Conservation (phyloP, 73 alveolate species). For the Stentor roeselii region DNA sequence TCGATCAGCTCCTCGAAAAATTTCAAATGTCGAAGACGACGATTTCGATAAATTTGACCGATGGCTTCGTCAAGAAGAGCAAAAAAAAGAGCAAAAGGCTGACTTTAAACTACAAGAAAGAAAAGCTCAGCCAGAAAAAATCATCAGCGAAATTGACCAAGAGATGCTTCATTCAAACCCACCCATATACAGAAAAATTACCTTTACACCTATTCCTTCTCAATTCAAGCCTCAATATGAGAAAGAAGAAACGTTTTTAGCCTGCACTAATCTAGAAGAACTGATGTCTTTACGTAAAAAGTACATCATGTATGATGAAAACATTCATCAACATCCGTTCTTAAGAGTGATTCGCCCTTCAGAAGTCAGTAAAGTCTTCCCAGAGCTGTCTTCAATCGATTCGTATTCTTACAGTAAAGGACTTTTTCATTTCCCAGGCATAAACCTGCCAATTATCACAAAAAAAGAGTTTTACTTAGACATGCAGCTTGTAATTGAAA, state of each 20-base stretch:
- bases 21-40: neutral
- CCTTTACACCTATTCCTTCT: neutral
- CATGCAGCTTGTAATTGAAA: neutral
- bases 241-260: neutral
- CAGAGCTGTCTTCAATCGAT: neutral
- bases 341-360: neutral
- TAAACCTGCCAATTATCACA: neutral
- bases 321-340: neutral
- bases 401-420: neutral
- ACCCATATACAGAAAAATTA: neutral
- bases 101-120: neutral
- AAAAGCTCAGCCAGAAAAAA: neutral
- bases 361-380: neutral
- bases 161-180: neutral
- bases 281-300: neutral
- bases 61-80: neutral
- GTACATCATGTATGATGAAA: neutral
- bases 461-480: neutral
- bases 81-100: neutral
- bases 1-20: slow-evolving; percentile 11
- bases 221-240: slow-evolving; percentile 16
- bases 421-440: neutral
- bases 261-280: neutral
- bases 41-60: neutral
- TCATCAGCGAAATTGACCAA: neutral